A percentile compares a stretch with the other conserved stretches of the same genome.
These are phyloP conservation scores for Xylaria digitata DNA, from an alignment of 2,329 filamentous ascomycete species.

Conservation along the genomic window DNA sequence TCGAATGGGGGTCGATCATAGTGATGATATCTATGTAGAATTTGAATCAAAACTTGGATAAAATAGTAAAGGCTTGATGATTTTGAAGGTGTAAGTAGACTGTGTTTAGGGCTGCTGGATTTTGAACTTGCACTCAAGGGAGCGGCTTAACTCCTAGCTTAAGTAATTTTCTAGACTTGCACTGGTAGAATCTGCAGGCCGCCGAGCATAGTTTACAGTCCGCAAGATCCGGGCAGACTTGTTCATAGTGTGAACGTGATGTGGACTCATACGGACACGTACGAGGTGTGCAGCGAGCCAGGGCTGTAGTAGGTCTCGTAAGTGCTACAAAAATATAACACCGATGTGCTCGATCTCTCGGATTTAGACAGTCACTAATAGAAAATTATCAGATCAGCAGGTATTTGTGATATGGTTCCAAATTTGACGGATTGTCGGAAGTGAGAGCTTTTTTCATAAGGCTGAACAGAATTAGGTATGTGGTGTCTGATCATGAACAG, in stretches of 20 bases:
- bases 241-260: constrained; percentile 25
- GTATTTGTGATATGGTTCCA: constrained; percentile 34
- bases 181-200: constrained; percentile 6
- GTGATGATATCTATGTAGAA: constrained; percentile 4
- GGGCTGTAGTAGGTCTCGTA: constrained; percentile 10
- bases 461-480: constrained; percentile 9
- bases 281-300: neutral
- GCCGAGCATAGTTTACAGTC: constrained; percentile 1
- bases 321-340: constrained; percentile 25
- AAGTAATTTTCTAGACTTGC: constrained; percentile 27
- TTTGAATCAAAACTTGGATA: neutral
- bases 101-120: constrained; percentile 8
- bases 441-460: constrained; percentile 5
- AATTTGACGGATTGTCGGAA: constrained; percentile 12
- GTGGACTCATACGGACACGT: constrained; percentile 1
- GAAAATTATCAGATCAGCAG: constrained; percentile 12
- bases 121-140: neutral
- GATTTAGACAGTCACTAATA: constrained; percentile 17
- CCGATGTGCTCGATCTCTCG: constrained; percentile 2
- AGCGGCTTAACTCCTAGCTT: constrained; percentile 16
- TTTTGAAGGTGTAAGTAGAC: neutral
- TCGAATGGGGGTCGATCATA: constrained; percentile 42
- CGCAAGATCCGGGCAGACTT: constrained; percentile 1
- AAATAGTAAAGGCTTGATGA: neutral
- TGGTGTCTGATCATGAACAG: constrained; percentile 9